Evolutionary conservation across 2,329 filamentous ascomycete genomes (phyloP).

Genomic region (Cladosporium sp.): DNA sequence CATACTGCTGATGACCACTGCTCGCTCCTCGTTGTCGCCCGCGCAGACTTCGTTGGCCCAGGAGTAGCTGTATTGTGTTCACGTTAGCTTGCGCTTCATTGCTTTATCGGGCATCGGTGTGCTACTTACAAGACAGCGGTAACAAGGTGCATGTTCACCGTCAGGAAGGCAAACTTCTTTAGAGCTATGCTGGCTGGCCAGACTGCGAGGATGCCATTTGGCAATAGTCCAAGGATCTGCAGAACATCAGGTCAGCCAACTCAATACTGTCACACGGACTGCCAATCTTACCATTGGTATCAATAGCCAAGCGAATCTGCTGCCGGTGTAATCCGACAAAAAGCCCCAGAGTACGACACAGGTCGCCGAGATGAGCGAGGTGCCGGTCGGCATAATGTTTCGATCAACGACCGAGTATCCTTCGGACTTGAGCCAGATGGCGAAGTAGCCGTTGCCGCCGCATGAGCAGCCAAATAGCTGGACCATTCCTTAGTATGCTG

Average conservation of each 20-base stretch:
- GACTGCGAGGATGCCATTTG: slow-evolving; percentile 20
- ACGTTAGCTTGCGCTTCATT: not conserved
- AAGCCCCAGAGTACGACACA: slow-evolving; percentile 22
- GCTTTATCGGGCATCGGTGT: not conserved
- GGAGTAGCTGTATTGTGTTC: not conserved
- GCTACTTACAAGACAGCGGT: slow-evolving; percentile 19
- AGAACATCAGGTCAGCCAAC: not conserved
- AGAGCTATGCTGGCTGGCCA: slow-evolving; percentile 16
- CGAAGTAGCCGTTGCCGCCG: slow-evolving; percentile 44
- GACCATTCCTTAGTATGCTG: no score
- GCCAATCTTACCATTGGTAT: slow-evolving; percentile 2
- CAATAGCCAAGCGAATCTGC: slow-evolving; percentile 19
- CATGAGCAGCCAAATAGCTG: not conserved
- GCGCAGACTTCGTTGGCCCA: slow-evolving; percentile 51
- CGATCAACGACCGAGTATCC: slow-evolving; percentile 57
- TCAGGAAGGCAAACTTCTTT: slow-evolving; percentile 21
- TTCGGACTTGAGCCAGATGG: slow-evolving; percentile 47
- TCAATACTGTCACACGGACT: not conserved
- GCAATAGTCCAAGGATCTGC: slow-evolving; percentile 11
- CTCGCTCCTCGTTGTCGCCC: slow-evolving; percentile 64
- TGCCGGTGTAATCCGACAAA: slow-evolving; percentile 22
- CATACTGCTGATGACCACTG: slow-evolving; percentile 64
- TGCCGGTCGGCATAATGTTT: slow-evolving; percentile 53
- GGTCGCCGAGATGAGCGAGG: not conserved
- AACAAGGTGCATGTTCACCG: slow-evolving; percentile 17